A percentile compares a stretch with the other conserved stretches of the same genome.
Conservation (phyloP, 2,329 filamentous ascomycete genomes). For the Talaromyces sp. region DNA sequence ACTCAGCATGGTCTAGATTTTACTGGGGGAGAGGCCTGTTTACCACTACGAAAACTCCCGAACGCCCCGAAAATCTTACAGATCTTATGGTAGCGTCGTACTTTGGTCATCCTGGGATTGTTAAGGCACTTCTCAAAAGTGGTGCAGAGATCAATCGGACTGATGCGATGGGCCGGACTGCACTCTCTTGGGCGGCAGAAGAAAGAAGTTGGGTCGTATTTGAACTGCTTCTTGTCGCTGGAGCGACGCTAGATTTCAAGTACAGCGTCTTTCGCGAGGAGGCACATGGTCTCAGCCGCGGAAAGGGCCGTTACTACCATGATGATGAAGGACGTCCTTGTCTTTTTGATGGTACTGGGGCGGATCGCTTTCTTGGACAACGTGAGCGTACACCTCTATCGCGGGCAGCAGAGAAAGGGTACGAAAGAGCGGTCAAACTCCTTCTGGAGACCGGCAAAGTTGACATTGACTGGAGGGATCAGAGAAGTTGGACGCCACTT, state of each 20-base stretch:
- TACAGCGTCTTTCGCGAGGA: not conserved
- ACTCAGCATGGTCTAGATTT: not conserved
- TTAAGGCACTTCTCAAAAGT: not conserved
- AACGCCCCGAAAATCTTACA: not conserved
- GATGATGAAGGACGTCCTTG: no score
- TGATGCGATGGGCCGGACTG: not conserved
- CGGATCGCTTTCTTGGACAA: no score
- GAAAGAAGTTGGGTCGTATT: not conserved
- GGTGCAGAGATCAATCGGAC: not conserved
- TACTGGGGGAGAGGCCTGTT: no score
- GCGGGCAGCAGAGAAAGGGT: not conserved
- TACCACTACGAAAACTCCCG: not conserved
- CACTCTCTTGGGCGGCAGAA: not conserved
- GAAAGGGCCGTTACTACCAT: no score
- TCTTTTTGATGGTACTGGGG: no score
- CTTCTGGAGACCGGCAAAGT: not conserved
- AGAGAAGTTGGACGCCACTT: not conserved
- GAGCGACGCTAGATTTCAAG: not conserved
- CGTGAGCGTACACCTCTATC: not conserved
- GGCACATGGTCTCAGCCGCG: not conserved
- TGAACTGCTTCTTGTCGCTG: not conserved
- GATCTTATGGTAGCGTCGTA: not conserved
- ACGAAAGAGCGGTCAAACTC: not conserved
- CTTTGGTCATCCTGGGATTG: not conserved
- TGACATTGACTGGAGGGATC: not conserved